These are phyloP conservation scores for Penicillium chermesinum DNA, from an alignment of 495 filamentous ascomycete species.

Conservation along the genomic window DNA sequence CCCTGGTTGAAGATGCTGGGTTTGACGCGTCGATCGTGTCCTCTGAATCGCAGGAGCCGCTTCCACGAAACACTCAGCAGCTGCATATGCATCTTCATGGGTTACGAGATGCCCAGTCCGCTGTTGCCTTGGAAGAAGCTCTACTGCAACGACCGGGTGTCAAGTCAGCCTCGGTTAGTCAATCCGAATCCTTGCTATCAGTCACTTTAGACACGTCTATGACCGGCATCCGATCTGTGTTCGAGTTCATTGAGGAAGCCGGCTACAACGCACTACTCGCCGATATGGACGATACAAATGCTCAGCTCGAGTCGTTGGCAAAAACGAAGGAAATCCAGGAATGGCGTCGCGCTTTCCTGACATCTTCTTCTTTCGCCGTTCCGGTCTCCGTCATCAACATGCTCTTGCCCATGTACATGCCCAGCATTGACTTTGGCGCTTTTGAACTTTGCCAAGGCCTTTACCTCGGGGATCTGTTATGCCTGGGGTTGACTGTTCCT, in stretches of 20 bases:
- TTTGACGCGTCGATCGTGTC: conserved; percentile 78
- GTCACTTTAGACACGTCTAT: conserved; percentile 65
- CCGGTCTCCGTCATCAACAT: conserved; percentile 93
- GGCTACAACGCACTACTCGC: conserved; percentile 87
- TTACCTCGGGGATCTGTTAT: conserved; percentile 82
- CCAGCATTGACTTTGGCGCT: conserved; percentile 66
- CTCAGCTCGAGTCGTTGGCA: conserved; percentile 89
- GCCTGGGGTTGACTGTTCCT: conserved; percentile 77
- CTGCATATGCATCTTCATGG: conserved; percentile 83
- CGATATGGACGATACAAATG: conserved; percentile 92
- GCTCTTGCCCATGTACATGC: conserved; percentile 77
- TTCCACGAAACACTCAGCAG: conserved; percentile 36
- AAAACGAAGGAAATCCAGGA: conserved; percentile 95
- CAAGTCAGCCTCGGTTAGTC: conserved; percentile 62
- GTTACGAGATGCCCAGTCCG: conserved; percentile 61
- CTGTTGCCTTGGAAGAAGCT: conserved; percentile 63
- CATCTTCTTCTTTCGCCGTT: conserved; percentile 73
- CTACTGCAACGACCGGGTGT: conserved; percentile 66
- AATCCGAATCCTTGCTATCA: conserved; percentile 60
- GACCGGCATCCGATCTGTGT: conserved; percentile 74
- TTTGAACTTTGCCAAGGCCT: conserved; percentile 63
- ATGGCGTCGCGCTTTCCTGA: conserved; percentile 75
- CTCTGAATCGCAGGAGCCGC: conserved; percentile 32
- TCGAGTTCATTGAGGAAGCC: conserved; percentile 70
- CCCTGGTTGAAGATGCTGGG: conserved; percentile 65